phyloP scores from a whole-genome alignment of 257 asterid species.

The Leonotis leonurus region DNA sequence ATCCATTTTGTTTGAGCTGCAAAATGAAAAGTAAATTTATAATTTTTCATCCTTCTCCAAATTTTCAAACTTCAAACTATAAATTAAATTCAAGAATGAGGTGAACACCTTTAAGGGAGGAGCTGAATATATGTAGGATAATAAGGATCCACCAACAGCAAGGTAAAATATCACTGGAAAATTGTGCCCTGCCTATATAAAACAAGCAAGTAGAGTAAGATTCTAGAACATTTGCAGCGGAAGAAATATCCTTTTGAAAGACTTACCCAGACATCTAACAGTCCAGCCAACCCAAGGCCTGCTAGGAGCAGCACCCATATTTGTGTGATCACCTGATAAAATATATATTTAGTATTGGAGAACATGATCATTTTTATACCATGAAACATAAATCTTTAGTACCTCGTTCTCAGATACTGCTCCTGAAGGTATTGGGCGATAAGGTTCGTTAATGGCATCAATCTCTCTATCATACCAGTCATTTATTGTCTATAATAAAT shows the following conservation, averaged over 20 bases:
- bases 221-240: neutral
- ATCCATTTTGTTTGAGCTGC: constrained; percentile 98
- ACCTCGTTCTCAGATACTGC: constrained; percentile 82
- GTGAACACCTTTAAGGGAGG: constrained; percentile 86
- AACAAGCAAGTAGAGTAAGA: constrained; percentile 14
- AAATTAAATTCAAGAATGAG: constrained; percentile 12
- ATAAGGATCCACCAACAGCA: constrained; percentile 89
- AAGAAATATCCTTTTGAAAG: constrained; percentile 15
- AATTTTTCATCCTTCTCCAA: neutral
- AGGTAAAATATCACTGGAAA: constrained; percentile 80
- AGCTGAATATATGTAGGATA: constrained; percentile 95
- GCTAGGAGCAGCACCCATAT: constrained; percentile 92
- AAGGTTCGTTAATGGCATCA: constrained; percentile 93
- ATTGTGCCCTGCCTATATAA: constrained; percentile 79
- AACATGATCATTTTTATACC: constrained; percentile 2
- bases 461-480: constrained; percentile 98
- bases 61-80: neutral
- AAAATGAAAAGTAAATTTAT: constrained; percentile 11
- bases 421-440: constrained; percentile 96
- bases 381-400: constrained; percentile 15
- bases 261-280: constrained; percentile 90
- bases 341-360: constrained; percentile 13
- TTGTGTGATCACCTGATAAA: constrained; percentile 83
- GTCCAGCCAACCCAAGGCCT: constrained; percentile 83
- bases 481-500: constrained; percentile 56